A percentile compares a stretch with the other conserved stretches of the same genome.
Evolutionary conservation across 768 basidiomycete species (phyloP).

Genomic region (Serendipita sp.): DNA sequence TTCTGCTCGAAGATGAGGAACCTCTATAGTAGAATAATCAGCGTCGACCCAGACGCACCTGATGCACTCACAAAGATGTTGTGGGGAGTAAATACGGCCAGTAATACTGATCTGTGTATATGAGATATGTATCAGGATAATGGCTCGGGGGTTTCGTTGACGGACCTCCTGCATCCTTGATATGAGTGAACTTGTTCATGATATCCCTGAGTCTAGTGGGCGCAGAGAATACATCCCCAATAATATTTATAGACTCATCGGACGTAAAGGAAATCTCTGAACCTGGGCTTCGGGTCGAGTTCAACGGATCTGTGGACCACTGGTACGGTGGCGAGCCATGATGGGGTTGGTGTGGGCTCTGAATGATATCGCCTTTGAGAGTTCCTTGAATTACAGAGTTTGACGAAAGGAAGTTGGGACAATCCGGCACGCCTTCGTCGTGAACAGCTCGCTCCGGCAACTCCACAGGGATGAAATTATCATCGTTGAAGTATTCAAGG

Average conservation of each 20-base stretch:
- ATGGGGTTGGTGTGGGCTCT: not conserved
- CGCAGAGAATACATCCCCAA: not conserved
- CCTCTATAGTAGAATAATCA: not conserved
- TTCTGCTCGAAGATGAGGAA: not conserved
- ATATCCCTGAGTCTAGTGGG: not conserved
- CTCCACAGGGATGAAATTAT: not conserved
- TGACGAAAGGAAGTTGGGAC: not conserved
- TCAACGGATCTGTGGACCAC: not conserved
- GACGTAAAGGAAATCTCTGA: not conserved
- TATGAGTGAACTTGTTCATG: not conserved
- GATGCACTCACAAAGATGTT: not conserved
- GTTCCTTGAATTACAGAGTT: not conserved
- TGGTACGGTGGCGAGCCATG: not conserved
- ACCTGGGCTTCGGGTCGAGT: not conserved
- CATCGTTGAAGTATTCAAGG: no score
- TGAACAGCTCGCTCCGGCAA: not conserved
- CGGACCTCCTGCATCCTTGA: constrained; percentile 1
- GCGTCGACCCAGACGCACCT: not conserved
- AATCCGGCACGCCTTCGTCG: no score
- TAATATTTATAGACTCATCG: not conserved
- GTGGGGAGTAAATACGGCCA: not conserved
- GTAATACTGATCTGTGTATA: not conserved
- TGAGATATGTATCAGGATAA: not conserved
- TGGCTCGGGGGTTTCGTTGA: not conserved
- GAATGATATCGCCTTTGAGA: not conserved